phyloP scores from a whole-genome alignment of 177 flowering plant genomes.

The Vitis hybrid region DNA sequence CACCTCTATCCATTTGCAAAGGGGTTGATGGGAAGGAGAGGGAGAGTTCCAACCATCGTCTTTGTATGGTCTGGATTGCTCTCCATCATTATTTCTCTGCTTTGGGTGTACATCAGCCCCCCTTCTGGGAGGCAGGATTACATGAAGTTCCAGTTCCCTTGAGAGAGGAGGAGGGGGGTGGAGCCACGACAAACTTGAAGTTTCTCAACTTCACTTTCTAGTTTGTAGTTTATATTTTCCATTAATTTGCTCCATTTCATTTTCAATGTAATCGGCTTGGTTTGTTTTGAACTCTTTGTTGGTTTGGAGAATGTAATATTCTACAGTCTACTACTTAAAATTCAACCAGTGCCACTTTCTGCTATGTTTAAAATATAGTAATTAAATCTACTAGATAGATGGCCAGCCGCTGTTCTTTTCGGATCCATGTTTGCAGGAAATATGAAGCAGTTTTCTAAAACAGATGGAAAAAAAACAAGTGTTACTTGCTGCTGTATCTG shows the following conservation, averaged over 20 bases:
- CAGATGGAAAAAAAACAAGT: no score
- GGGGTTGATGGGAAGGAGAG: constrained; percentile 88
- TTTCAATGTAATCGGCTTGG: no score
- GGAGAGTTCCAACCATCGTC: constrained; percentile 79
- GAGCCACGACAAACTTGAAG: constrained; percentile 13
- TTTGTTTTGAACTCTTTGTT: not conserved
- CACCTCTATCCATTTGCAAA: constrained; percentile 93
- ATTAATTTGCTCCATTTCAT: not conserved
- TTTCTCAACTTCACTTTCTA: constrained; percentile 22
- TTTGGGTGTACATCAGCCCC: constrained; percentile 76
- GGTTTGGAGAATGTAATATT: not conserved
- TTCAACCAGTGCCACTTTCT: no score
- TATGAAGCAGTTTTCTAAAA: no score
- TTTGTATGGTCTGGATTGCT: constrained; percentile 85
- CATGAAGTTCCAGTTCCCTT: constrained; percentile 56
- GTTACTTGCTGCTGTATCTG: no score
- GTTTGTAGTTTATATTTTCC: not conserved
- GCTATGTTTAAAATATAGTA: no score
- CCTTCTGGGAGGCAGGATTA: constrained; percentile 45
- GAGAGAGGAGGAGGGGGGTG: not conserved
- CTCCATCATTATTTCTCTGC: constrained; percentile 67
- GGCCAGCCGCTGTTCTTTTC: no score
- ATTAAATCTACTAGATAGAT: no score
- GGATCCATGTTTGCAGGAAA: no score
- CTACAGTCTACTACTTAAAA: no score